Percentiles rank a stretch among this genome's conserved stretches.
Evolutionary conservation across 148 eudicot species (phyloP).

Genomic region (Fagopyrum tataricum): DNA sequence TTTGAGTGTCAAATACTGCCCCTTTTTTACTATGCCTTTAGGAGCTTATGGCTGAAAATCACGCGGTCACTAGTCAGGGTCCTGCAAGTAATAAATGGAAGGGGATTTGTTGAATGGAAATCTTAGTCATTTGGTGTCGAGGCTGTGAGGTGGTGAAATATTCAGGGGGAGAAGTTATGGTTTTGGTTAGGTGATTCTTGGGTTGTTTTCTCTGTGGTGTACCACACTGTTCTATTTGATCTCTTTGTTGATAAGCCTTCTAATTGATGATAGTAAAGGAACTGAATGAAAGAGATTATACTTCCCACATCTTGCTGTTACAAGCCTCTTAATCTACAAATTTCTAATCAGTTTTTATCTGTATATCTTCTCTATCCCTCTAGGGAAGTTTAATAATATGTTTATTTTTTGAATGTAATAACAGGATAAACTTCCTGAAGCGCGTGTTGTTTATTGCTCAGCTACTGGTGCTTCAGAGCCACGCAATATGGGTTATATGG

Average conservation of each 20-base stretch:
- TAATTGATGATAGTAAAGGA: not conserved
- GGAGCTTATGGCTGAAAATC: not conserved
- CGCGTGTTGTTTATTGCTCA: conserved; percentile 94
- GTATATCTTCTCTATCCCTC: not conserved
- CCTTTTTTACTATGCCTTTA: not conserved
- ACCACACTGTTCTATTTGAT: not conserved
- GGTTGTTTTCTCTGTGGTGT: not conserved
- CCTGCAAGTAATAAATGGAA: not conserved
- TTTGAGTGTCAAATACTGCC: not conserved
- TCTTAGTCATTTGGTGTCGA: not conserved
- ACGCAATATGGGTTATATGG: conserved; percentile 97
- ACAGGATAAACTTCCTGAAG: conserved; percentile 93
- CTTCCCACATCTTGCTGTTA: not conserved
- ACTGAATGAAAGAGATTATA: not conserved
- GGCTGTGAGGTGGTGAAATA: not conserved
- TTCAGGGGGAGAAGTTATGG: not conserved
- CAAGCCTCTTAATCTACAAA: not conserved
- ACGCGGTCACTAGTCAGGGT: not conserved
- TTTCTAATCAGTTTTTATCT: not conserved
- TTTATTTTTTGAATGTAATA: not conserved
- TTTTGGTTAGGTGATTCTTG: not conserved
- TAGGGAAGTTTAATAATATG: not conserved
- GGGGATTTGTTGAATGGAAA: not conserved
- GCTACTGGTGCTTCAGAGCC: conserved; percentile 99
- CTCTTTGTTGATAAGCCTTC: not conserved